phyloP scores from a whole-genome alignment of 805 yeast species.

The Starmerella apis region DNA sequence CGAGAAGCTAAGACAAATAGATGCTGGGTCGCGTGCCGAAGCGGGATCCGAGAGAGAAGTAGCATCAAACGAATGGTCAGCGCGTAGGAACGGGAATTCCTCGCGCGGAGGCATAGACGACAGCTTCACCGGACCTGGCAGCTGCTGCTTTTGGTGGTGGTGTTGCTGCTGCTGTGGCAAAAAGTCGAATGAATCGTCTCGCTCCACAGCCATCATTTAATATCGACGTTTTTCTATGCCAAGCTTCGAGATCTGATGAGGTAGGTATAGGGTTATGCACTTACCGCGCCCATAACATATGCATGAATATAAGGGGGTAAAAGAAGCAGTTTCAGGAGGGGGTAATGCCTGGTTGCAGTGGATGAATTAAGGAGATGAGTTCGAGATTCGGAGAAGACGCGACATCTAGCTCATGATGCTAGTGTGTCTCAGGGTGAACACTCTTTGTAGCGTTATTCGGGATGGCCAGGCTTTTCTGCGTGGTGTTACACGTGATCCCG shows the following conservation, averaged over 20 bases:
- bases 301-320: background rate
- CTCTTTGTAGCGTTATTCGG: no score
- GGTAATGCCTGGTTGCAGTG: no score
- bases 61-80: constrained; percentile 32
- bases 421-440: background rate
- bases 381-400: no score
- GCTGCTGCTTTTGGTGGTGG: constrained; percentile 4
- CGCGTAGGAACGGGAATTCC: constrained; percentile 31
- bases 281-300: background rate
- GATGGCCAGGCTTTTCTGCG: no score
- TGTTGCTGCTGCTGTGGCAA: constrained; percentile 7
- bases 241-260: constrained; percentile 3
- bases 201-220: constrained; percentile 6
- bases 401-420: no score
- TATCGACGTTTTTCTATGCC: background rate
- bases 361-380: background rate
- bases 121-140: constrained; percentile 1
- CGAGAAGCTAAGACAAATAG: constrained; percentile 31
- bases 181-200: constrained; percentile 20
- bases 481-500: no score
- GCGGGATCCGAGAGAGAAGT: constrained; percentile 22
- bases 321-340: no score
- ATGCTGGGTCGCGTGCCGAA: constrained; percentile 28
- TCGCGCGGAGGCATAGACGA: constrained; percentile 13
- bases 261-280: constrained; percentile 2